A percentile compares a stretch with the other conserved stretches of the same genome.
Evolutionary conservation across 768 basidiomycete genomes (phyloP).

Genomic region (Flagelloscypha sp.): DNA sequence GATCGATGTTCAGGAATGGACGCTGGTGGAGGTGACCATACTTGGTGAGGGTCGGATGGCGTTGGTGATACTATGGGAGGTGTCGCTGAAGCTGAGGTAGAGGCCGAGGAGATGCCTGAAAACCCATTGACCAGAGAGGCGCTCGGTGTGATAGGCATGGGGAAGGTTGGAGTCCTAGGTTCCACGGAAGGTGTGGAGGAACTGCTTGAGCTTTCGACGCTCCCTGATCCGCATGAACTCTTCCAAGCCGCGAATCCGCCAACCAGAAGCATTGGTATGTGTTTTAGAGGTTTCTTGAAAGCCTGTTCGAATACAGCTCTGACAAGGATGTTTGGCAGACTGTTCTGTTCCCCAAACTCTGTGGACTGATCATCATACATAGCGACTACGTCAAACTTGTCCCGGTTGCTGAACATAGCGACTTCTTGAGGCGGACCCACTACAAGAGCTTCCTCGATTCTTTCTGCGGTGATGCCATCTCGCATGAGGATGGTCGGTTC

Average conservation of each 20-base stretch:
- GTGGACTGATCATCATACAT: conserved; percentile 70
- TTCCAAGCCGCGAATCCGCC: conserved; percentile 86
- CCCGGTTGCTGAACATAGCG: conserved; percentile 71
- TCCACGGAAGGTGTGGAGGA: too few relatives aligned
- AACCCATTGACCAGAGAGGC: too few relatives aligned
- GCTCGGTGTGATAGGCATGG: too few relatives aligned
- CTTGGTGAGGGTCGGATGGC: too few relatives aligned
- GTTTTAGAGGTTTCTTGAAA: conserved; percentile 61
- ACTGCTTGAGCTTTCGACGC: too few relatives aligned
- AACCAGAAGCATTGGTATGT: conserved; percentile 73
- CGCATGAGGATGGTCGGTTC: conserved; percentile 73
- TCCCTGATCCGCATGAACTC: too few relatives aligned
- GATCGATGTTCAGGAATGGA: too few relatives aligned
- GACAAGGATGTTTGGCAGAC: conserved; percentile 53
- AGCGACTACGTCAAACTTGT: conserved; percentile 83
- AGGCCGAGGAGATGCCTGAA: too few relatives aligned
- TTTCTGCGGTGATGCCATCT: conserved; percentile 52
- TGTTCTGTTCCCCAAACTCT: conserved; percentile 35
- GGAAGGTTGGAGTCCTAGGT: too few relatives aligned
- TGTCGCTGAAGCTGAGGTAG: too few relatives aligned
- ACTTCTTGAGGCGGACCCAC: conserved; percentile 65
- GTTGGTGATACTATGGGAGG: too few relatives aligned
- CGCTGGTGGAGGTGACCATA: too few relatives aligned
- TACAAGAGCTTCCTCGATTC: conserved; percentile 67
- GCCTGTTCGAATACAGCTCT: conserved; percentile 66